A percentile compares a stretch with the other conserved stretches of the same genome.
Evolutionary conservation across 2,329 filamentous ascomycete species (phyloP).

Genomic region (Alternaria gansuensis): DNA sequence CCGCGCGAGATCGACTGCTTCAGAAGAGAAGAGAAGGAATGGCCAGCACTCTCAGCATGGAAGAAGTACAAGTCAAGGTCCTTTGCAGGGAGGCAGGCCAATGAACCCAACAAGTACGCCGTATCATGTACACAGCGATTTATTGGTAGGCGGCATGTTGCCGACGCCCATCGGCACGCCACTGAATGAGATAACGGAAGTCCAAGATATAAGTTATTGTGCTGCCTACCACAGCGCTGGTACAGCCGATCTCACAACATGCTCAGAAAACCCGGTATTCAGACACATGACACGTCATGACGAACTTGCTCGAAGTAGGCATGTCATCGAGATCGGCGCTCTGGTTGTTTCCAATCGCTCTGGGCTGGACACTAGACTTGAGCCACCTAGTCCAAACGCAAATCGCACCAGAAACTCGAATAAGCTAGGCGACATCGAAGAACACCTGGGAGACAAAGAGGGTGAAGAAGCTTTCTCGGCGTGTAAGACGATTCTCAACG

Average conservation of each 20-base stretch:
- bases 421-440: slow-evolving; percentile 34
- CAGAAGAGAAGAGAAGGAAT: slow-evolving; percentile 17
- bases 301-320: slow-evolving; percentile 30
- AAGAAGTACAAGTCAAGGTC: slow-evolving; percentile 22
- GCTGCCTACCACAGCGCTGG: not conserved
- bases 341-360: slow-evolving; percentile 32
- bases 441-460: slow-evolving; percentile 22
- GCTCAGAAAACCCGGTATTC: not conserved
- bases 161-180: slow-evolving; percentile 29
- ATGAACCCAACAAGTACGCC: slow-evolving; percentile 17
- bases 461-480: slow-evolving; percentile 28
- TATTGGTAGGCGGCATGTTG: slow-evolving; percentile 17
- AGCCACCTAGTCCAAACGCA: not conserved
- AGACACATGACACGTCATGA: slow-evolving; percentile 35
- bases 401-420: slow-evolving; percentile 15
- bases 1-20: slow-evolving; percentile 14
- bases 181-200: slow-evolving; percentile 13
- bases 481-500: slow-evolving; percentile 32
- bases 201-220: not conserved
- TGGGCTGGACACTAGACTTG: slow-evolving; percentile 14
- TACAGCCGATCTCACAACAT: not conserved
- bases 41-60: slow-evolving; percentile 9
- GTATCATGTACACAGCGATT: slow-evolving; percentile 13
- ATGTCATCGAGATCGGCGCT: slow-evolving; percentile 46
- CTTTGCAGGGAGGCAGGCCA: slow-evolving; percentile 5